These are phyloP conservation scores for Ophiosphaerella herpotricha DNA, from an alignment of 2,329 filamentous ascomycete species.

Conservation along the genomic window DNA sequence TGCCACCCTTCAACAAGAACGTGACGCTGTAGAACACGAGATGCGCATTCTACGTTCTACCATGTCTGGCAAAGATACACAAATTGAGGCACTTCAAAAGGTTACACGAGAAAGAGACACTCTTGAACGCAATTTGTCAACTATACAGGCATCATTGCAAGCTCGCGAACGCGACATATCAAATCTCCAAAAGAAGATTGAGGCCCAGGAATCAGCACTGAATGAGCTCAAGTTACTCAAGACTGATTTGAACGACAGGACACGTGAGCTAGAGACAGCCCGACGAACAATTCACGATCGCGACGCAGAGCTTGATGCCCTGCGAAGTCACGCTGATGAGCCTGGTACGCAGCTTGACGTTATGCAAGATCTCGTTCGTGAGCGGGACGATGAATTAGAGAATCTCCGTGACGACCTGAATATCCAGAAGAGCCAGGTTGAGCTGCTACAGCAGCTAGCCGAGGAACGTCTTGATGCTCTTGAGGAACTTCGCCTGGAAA, in stretches of 20 bases:
- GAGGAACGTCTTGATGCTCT: conserved; percentile 51
- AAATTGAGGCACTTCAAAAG: conserved; percentile 43
- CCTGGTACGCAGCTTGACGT: conserved; percentile 47
- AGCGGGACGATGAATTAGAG: conserved; percentile 57
- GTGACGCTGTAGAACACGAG: conserved; percentile 26
- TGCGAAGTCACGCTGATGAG: conserved; percentile 42
- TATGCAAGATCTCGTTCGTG: conserved; percentile 49
- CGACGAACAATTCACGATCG: conserved; percentile 43
- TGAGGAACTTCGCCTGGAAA: conserved; percentile 52
- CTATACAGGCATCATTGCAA: conserved; percentile 33
- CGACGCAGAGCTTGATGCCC: conserved; percentile 43
- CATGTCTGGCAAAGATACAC: conserved; percentile 36
- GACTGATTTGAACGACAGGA: conserved; percentile 36
- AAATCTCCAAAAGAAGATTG: conserved; percentile 37
- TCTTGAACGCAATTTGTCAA: conserved; percentile 36
- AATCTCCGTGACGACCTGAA: conserved; percentile 55
- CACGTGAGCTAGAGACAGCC: conserved; percentile 42
- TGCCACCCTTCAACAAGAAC: conserved; percentile 34
- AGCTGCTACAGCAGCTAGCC: conserved; percentile 39
- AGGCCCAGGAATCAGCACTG: conserved; percentile 33
- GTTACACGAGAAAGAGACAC: conserved; percentile 40
- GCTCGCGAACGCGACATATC: conserved; percentile 41
- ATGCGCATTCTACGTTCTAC: conserved; percentile 30
- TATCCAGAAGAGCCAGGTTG: conserved; percentile 35
- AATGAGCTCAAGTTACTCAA: conserved; percentile 36